phyloP scores from a whole-genome alignment of 192 early-diverging fungal genomes.

The Glomus cerebriforme region DNA sequence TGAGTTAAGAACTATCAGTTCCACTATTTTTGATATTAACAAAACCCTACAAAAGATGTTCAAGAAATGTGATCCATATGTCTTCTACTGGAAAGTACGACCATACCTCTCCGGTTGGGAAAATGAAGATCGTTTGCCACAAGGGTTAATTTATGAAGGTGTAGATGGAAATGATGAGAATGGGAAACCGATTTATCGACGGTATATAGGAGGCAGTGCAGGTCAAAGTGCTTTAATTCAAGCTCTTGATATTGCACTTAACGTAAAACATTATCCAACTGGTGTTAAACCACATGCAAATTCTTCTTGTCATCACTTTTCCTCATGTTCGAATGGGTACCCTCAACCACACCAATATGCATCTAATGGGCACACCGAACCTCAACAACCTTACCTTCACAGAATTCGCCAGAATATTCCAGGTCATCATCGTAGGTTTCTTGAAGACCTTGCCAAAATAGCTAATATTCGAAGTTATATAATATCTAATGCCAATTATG shows the following conservation, averaged over 20 bases:
- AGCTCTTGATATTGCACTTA: constrained; percentile 84
- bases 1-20: constrained; percentile 58
- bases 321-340: background rate
- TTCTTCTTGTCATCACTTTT: background rate
- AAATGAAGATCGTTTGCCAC: constrained; percentile 78
- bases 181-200: constrained; percentile 63
- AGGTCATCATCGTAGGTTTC: constrained; percentile 80
- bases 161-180: constrained; percentile 65
- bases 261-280: constrained; percentile 85
- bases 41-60: constrained; percentile 74
- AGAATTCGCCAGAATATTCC: constrained; percentile 96
- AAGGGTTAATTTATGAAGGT: constrained; percentile 92
- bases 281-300: constrained; percentile 43
- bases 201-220: constrained; percentile 89
- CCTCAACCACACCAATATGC: background rate
- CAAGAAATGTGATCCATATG: constrained; percentile 91
- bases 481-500: constrained; percentile 15
- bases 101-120: constrained; percentile 92
- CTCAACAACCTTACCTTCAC: constrained; percentile 75
- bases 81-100: constrained; percentile 93
- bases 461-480: constrained; percentile 74
- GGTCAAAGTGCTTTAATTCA: constrained; percentile 95
- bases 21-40: constrained; percentile 57
- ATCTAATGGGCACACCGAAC: constrained; percentile 23
- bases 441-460: constrained; percentile 70